A percentile compares a stretch with the other conserved stretches of the same genome.
These are phyloP conservation scores for Aureobasidium sp. DNA, from an alignment of 2,329 filamentous ascomycete species.

Conservation along the genomic window DNA sequence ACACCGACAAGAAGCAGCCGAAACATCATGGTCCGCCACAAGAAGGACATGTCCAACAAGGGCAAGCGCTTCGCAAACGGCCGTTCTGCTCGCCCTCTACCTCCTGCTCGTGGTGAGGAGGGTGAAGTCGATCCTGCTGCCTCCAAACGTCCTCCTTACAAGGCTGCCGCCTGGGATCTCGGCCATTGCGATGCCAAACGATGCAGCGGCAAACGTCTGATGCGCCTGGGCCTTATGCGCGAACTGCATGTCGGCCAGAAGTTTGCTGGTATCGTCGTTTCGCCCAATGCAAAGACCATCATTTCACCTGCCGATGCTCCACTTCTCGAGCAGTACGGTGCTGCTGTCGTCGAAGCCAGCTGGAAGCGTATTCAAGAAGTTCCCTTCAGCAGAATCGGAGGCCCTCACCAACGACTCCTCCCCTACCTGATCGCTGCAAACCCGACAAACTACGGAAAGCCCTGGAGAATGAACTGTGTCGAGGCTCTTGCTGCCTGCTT, in stretches of 20 bases:
- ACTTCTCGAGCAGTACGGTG: conserved; percentile 79
- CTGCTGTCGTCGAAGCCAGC: conserved; percentile 92
- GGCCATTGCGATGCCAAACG: conserved; percentile 96
- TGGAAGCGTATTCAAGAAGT: conserved; percentile 92
- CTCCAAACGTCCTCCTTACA: conserved; percentile 55
- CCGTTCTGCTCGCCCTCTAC: conserved; percentile 16
- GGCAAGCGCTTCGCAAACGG: conserved; percentile 57
- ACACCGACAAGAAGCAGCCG: background rate
- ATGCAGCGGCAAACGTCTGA: conserved; percentile 91
- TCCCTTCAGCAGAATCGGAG: conserved; percentile 84
- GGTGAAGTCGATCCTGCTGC: conserved; percentile 25
- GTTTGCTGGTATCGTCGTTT: conserved; percentile 86
- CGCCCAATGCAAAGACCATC: conserved; percentile 83
- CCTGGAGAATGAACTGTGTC: conserved; percentile 91
- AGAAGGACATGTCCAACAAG: conserved; percentile 74
- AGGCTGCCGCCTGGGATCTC: conserved; percentile 95
- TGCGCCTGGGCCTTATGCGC: conserved; percentile 87
- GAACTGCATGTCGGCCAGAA: conserved; percentile 88
- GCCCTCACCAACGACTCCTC: conserved; percentile 81
- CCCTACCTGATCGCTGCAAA: conserved; percentile 97
- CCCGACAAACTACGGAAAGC: conserved; percentile 92
- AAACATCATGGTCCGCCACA: conserved; percentile 79
- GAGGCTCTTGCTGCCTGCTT: conserved; percentile 92
- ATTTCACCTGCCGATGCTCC: conserved; percentile 76
- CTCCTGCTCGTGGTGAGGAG: conserved; percentile 19